Percentiles rank a stretch among this genome's conserved stretches.
Evolutionary conservation across 2,329 filamentous ascomycete genomes (phyloP).

Genomic region (Sclerotinia glacialis): DNA sequence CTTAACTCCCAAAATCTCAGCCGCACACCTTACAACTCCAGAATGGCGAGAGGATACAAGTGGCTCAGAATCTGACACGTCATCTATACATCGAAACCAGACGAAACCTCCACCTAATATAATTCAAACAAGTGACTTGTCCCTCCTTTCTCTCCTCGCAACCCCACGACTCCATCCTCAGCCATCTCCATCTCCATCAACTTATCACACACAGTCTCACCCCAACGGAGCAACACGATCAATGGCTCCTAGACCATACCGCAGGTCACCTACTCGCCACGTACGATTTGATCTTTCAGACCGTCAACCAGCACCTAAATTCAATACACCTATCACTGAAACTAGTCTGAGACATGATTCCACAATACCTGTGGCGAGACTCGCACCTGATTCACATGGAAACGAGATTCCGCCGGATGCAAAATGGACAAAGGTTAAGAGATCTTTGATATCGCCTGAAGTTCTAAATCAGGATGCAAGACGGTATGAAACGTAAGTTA

Average conservation of each 20-base stretch:
- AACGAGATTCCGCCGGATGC: conserved; percentile 56
- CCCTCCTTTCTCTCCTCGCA: neutral
- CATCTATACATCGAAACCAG: neutral
- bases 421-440: conserved; percentile 58
- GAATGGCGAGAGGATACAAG: neutral
- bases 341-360: conserved; percentile 25
- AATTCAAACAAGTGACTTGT: conserved; percentile 20
- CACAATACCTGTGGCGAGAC: conserved; percentile 16
- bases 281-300: conserved; percentile 25
- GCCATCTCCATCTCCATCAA: conserved; percentile 3
- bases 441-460: conserved; percentile 56
- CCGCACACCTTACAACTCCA: neutral
- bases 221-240: conserved; percentile 25
- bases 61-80: conserved; percentile 11
- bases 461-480: conserved; percentile 54
- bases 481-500: conserved; percentile 53
- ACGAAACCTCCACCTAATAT: conserved; percentile 14
- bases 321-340: conserved; percentile 2
- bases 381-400: conserved; percentile 58
- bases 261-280: conserved; percentile 25
- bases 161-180: conserved; percentile 5
- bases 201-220: neutral
- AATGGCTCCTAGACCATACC: conserved; percentile 28
- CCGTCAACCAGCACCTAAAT: conserved; percentile 19
- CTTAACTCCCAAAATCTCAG: conserved; percentile 1